phyloP scores from a whole-genome alignment of 495 filamentous ascomycete species.

The Penicillium diatomitis region DNA sequence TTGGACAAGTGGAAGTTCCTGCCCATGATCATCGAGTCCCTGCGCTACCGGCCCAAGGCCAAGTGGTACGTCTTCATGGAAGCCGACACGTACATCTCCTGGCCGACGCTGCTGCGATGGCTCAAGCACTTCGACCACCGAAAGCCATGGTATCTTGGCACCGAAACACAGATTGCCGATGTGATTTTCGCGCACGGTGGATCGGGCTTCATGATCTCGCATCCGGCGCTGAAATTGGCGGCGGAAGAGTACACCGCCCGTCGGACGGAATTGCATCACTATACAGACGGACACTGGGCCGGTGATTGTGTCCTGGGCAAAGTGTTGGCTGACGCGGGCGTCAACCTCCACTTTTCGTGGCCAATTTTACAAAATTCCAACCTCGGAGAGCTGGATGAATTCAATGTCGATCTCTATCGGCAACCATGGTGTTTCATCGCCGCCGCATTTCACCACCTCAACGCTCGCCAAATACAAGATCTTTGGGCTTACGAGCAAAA shows the following conservation, averaged over 20 bases:
- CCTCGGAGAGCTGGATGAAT: slow-evolving; percentile 35
- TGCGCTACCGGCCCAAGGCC: slow-evolving; percentile 33
- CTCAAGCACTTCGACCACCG: slow-evolving; percentile 39
- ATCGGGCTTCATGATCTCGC: slow-evolving; percentile 56
- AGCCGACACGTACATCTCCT: slow-evolving; percentile 58
- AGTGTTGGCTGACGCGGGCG: slow-evolving; percentile 46
- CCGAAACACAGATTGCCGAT: slow-evolving; percentile 44
- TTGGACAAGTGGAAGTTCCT: slow-evolving; percentile 54
- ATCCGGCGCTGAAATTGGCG: slow-evolving; percentile 40
- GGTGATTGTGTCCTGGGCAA: slow-evolving; percentile 58
- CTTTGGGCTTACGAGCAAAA: slow-evolving; percentile 35
- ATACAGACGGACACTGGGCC: slow-evolving; percentile 51
- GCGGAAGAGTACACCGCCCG: slow-evolving; percentile 37
- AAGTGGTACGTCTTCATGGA: slow-evolving; percentile 66
- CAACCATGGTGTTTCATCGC: slow-evolving; percentile 48
- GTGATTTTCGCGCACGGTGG: slow-evolving; percentile 59
- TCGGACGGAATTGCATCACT: slow-evolving; percentile 42
- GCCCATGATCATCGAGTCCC: slow-evolving; percentile 44
- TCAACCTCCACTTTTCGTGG: slow-evolving; percentile 39
- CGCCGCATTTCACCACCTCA: slow-evolving; percentile 46
- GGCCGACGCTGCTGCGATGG: slow-evolving; percentile 52
- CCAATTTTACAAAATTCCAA: slow-evolving; percentile 45
- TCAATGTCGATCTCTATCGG: slow-evolving; percentile 30
- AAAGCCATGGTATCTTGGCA: slow-evolving; percentile 50
- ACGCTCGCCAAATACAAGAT: slow-evolving; percentile 25